Evolutionary conservation across 1,284 basidiomycete genomes (phyloP), one percentile per base, ranked within the genome.

Genomic region (Mrakiaceae sp.): DNA sequence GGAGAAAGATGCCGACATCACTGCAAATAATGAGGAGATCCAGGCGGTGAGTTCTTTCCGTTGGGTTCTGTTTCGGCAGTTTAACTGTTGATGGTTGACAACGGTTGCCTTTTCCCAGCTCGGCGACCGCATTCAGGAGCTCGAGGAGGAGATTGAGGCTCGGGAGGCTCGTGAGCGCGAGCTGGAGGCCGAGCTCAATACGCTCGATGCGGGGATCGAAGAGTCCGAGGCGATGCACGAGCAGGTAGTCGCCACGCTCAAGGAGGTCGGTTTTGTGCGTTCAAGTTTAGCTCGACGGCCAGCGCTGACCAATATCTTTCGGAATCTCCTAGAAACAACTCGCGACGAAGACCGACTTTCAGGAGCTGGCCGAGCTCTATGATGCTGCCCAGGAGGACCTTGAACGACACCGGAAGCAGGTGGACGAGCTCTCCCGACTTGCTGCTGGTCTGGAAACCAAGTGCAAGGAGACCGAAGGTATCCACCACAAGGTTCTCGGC

Each of bases 401-500:
- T 55, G 67, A 73, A n/a, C 59, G 55, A 11, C 63, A 68, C 10
- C 68, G 70, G 6, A 68, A 69, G 12, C 69, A 72, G 53, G 68
- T 88, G 70, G 87, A 90, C 72, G 85, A 89, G 72, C 81, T 92
- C 47, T 84, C 87, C 0, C 78, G 78, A 5, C 86, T 89, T 71
- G 81, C 87, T 64, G 74, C 75, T 50, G 71, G 74, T 50, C 71
- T 74, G 7, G 73, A 74, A 60, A 70, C 70, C 50, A 63, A 69
- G 42, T 62, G 65, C 4, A 69, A 70, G 4, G 53, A 60, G 3
- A 69, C 71, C 39, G 54, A 65, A 3, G 67, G 69, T n/a, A 64
- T 65, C 8, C 67, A 67, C 40, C 54, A 68, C 42, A 59, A 68
- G 58, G 58, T 78, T 3, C 74, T 79, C 62, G 73, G 77, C 8